These are phyloP conservation scores for Cutaneotrichosporon sp. DNA, from an alignment of 1,284 basidiomycete species.

Conservation along the genomic window DNA sequence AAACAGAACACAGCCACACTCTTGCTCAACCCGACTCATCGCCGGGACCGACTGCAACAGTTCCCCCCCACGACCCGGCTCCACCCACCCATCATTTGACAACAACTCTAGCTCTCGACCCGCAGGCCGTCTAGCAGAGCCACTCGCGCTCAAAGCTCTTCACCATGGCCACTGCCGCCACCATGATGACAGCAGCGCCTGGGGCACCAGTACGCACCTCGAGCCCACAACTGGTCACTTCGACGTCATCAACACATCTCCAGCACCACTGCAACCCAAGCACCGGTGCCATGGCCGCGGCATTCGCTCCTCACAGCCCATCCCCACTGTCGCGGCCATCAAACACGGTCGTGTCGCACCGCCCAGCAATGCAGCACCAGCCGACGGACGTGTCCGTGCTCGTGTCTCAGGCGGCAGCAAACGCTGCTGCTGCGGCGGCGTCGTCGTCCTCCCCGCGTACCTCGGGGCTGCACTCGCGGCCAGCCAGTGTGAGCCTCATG, in stretches of 20 bases:
- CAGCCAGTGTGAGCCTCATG: neutral
- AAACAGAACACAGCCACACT: too few relatives aligned
- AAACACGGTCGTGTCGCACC: neutral
- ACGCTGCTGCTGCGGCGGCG: neutral
- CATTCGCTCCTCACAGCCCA: too few relatives aligned
- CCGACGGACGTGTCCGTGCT: neutral
- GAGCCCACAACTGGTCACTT: neutral
- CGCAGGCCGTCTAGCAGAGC: neutral
- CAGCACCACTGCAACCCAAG: too few relatives aligned
- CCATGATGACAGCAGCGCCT: neutral
- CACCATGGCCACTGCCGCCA: neutral
- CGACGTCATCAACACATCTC: neutral
- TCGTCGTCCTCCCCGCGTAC: neutral
- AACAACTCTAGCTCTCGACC: too few relatives aligned
- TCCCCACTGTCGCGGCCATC: too few relatives aligned
- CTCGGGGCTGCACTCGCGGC: neutral
- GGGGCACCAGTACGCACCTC: neutral
- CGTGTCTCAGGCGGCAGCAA: neutral
- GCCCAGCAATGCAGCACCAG: neutral
- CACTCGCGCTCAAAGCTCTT: neutral
- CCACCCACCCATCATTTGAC: too few relatives aligned
- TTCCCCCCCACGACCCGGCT: too few relatives aligned
- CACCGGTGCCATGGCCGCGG: too few relatives aligned
- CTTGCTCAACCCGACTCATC: too few relatives aligned
- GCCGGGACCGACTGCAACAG: too few relatives aligned